Evolutionary conservation across 306 rosid genomes (phyloP).

Genomic region (Pachyrhizus erosus): DNA sequence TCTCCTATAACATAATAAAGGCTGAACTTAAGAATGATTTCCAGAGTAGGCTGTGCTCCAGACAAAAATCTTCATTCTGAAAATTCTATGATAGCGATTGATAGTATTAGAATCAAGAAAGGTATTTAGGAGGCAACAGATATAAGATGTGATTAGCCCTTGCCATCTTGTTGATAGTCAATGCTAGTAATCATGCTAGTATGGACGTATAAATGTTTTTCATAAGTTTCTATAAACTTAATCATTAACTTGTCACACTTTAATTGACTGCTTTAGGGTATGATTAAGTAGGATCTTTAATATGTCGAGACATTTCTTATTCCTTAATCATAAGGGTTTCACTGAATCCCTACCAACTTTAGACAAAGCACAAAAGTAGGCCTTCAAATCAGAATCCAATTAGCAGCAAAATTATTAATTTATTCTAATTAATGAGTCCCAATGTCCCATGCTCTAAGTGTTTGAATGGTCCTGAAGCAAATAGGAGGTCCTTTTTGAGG

Average conservation of each 20-base stretch:
- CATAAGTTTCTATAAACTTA: constrained; percentile 50
- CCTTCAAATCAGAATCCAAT: constrained; percentile 54
- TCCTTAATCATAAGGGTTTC: constrained; percentile 62
- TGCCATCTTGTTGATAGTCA: constrained; percentile 56
- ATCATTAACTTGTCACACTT: constrained; percentile 51
- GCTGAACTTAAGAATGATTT: constrained; percentile 21
- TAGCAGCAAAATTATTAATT: constrained; percentile 25
- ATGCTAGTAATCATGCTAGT: constrained; percentile 42
- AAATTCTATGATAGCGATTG: constrained; percentile 47
- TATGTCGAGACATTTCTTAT: constrained; percentile 51
- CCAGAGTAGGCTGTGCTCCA: not conserved
- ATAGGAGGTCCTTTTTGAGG: constrained; percentile 26
- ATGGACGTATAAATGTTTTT: constrained; percentile 42
- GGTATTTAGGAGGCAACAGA: constrained; percentile 35
- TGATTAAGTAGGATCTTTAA: constrained; percentile 52
- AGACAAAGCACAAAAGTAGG: constrained; percentile 51
- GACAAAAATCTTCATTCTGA: constrained; percentile 45
- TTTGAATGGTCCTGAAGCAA: constrained; percentile 51
- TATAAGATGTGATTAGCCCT: constrained; percentile 39
- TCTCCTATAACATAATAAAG: not conserved
- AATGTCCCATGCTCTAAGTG: constrained; percentile 18
- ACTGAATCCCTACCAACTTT: constrained; percentile 64
- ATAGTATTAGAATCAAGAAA: constrained; percentile 43
- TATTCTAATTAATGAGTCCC: constrained; percentile 45
- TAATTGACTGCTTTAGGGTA: constrained; percentile 55